A percentile compares a stretch with the other conserved stretches of the same genome.
These are phyloP conservation scores for Ceratobasidium papillatum DNA, from an alignment of 1,284 basidiomycete species.

Conservation along the genomic window DNA sequence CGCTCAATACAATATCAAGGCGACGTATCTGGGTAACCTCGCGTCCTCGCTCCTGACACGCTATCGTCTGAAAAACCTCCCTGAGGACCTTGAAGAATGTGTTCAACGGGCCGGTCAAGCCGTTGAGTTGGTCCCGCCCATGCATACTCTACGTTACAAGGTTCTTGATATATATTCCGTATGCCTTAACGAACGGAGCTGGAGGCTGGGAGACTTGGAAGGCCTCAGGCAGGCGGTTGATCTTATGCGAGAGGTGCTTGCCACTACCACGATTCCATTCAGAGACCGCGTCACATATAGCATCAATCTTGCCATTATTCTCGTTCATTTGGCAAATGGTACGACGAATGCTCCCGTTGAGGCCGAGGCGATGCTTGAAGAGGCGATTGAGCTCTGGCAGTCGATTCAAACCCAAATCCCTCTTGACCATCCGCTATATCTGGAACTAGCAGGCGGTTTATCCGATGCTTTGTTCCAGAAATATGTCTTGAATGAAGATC, in stretches of 20 bases:
- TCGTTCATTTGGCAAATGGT: background rate
- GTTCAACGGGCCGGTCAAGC: background rate
- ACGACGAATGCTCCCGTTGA: background rate
- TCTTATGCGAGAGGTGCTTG: background rate
- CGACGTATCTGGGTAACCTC: background rate
- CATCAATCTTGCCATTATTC: background rate
- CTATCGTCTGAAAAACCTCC: background rate
- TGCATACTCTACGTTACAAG: background rate
- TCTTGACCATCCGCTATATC: background rate
- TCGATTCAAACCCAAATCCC: background rate
- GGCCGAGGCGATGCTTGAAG: background rate
- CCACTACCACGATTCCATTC: background rate
- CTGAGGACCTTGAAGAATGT: background rate
- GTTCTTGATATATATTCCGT: background rate
- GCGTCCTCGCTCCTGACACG: background rate
- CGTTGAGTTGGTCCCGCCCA: background rate
- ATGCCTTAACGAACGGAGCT: background rate
- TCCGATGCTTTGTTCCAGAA: background rate
- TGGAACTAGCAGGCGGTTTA: background rate
- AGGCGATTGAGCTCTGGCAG: background rate
- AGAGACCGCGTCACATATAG: background rate
- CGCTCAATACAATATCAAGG: background rate
- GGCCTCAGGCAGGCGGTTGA: background rate
- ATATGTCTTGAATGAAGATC: background rate
- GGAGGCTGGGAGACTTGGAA: background rate